Evolutionary conservation across 306 rosid species (phyloP).

Genomic region (Albizia julibrissin): DNA sequence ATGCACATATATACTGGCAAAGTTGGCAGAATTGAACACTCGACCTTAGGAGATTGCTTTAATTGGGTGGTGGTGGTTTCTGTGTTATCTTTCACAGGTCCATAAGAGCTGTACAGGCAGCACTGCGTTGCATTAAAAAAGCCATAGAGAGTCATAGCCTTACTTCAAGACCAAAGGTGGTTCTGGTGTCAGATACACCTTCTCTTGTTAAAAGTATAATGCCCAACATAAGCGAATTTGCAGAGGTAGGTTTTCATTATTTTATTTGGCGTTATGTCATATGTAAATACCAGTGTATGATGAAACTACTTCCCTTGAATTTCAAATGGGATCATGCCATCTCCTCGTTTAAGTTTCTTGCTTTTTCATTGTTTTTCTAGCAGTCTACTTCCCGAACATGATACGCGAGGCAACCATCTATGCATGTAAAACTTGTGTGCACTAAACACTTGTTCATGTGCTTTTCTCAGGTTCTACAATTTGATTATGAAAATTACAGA

Average conservation of each 20-base stretch:
- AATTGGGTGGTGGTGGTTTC: conserved; percentile 34
- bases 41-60: not conserved
- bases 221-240: conserved; percentile 66
- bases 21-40: not conserved
- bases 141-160: conserved; percentile 45
- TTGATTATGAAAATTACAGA: conserved; percentile 76
- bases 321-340: not conserved
- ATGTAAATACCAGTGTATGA: not conserved
- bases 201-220: conserved; percentile 60
- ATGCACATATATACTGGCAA: not conserved
- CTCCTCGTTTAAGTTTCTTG: not conserved
- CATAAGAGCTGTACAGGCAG: conserved; percentile 78
- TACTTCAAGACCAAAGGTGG: conserved; percentile 68
- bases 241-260: conserved; percentile 65
- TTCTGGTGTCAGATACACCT: conserved; percentile 89
- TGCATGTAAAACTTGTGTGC: conserved; percentile 1
- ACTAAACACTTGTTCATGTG: conserved; percentile 5
- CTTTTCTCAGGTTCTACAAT: conserved; percentile 71
- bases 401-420: not conserved
- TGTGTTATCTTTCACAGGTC: conserved; percentile 55
- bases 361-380: not conserved
- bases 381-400: conserved; percentile 13
- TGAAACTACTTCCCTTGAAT: conserved; percentile 6
- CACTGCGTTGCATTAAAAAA: conserved; percentile 68
- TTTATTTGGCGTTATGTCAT: not conserved